These are phyloP conservation scores for Dendrostoma leiphaemia DNA, from an alignment of 2,329 filamentous ascomycete species.

Conservation along the genomic window DNA sequence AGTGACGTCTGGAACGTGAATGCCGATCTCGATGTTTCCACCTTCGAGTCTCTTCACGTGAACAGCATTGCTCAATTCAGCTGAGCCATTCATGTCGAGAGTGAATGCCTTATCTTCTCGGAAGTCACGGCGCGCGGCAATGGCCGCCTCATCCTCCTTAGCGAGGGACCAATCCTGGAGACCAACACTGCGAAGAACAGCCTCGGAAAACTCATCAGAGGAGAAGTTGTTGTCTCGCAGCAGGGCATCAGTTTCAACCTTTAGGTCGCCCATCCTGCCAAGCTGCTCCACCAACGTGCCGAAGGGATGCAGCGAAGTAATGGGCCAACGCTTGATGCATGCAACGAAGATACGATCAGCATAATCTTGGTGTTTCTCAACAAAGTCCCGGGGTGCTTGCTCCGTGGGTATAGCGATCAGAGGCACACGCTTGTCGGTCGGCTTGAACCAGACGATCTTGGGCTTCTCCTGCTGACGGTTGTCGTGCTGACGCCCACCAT, in stretches of 20 bases:
- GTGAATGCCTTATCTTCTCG: conserved; percentile 86
- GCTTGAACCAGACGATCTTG: conserved; percentile 99
- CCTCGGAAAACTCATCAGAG: conserved; percentile 95
- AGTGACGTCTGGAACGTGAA: conserved; percentile 92
- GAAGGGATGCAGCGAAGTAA: conserved; percentile 98
- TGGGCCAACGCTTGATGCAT: conserved; percentile 99
- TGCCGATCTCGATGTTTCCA: conserved; percentile 87
- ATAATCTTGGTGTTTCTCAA: conserved; percentile 97
- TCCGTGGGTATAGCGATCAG: conserved; percentile 98
- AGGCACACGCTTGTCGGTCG: conserved; percentile 96
- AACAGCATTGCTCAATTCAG: conserved; percentile 87
- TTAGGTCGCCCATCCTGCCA: conserved; percentile 94
- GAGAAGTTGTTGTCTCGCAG: conserved; percentile 98
- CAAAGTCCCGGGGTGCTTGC: conserved; percentile 94
- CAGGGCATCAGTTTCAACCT: conserved; percentile 95
- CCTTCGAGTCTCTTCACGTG: conserved; percentile 83
- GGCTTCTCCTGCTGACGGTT: conserved; percentile 91
- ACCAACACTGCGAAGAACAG: conserved; percentile 88
- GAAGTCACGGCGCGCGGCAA: conserved; percentile 83
- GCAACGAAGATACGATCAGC: conserved; percentile 98
- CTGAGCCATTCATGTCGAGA: conserved; percentile 82
- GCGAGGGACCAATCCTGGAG: conserved; percentile 87
- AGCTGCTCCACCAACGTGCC: conserved; percentile 96
- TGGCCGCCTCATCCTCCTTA: conserved; percentile 73
- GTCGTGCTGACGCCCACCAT: conserved; percentile 76